Evolutionary conservation across 2,329 filamentous ascomycete genomes (phyloP), one percentile per base, ranked within the genome.

Genomic region (Didymosphaeria variabile): DNA sequence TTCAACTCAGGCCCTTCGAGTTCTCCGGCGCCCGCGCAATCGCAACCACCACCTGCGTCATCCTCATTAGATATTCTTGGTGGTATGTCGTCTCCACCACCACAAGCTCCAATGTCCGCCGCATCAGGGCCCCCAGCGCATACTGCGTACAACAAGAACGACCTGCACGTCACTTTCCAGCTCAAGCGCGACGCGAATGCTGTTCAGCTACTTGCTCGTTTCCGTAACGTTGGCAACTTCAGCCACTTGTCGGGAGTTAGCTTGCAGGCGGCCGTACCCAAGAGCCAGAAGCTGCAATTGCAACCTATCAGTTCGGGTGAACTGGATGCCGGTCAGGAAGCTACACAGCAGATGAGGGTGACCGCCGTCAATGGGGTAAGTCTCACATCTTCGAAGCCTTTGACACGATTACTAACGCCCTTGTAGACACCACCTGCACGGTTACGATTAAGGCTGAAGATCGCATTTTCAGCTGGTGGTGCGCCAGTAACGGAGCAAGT

Each of bases 241-340:
- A 85, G 84, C 15, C 81, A 83, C 15, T 83, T 98, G 52, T 89
- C 89, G 17, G 87, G 86, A 49, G 91, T 98, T 32, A 92, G 92
- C 29, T 79, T 99, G 67, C 95, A 99, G 78, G 95, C 94, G 46
- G 95, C 95, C 0, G 95, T 99, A 57, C 95, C 95, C 9, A 99
- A 98, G 81, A 93, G 91, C 47, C 95, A 99, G 80, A 97, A 95
- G 77, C 81, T 99, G 72, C 93, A 97, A 76, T 82, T 99, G 67
- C 90, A 96, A 77, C 92, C 90, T 60, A 97, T 99, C 67, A 97
- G 92, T 67, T 92, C 88, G 66, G 82, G 89, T 5, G 92, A 96
- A 34, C 77, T 99, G 46, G 87, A 84, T 13, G 88, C 89, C 7
- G 92, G 92, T 15, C 87, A 90, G 45, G 93, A 97, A 75, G 94